Evolutionary conservation across 192 early-diverging fungal species (phyloP).

Genomic region (Coemansia sp.): DNA sequence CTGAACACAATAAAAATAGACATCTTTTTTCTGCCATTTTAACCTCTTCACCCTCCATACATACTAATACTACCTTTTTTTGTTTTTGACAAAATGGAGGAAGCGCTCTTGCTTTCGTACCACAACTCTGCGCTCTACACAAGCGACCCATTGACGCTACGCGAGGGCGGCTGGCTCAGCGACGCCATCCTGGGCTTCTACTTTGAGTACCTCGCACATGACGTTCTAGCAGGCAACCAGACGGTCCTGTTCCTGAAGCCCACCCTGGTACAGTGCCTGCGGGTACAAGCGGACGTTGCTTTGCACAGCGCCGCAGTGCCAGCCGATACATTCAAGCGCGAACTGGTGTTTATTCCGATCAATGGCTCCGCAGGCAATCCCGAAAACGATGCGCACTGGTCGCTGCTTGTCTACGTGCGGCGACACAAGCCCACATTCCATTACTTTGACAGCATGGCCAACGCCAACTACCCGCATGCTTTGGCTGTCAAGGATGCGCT

Average conservation of each 20-base stretch:
- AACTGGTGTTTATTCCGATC: conserved; percentile 36
- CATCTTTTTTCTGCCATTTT: too few relatives aligned
- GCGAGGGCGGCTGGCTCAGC: conserved; percentile 44
- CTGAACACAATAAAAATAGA: too few relatives aligned
- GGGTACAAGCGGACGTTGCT: conserved; percentile 8
- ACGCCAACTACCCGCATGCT: conserved; percentile 35
- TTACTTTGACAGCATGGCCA: conserved; percentile 54
- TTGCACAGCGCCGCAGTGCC: conserved; percentile 23
- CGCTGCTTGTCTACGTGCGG: conserved; percentile 30
- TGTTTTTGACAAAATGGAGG: not conserved
- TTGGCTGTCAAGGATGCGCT: conserved; percentile 16
- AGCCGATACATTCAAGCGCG: conserved; percentile 6
- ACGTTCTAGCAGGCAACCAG: conserved; percentile 29
- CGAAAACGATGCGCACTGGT: conserved; percentile 29
- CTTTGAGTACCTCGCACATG: conserved; percentile 47
- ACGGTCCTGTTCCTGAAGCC: conserved; percentile 45
- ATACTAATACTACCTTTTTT: too few relatives aligned
- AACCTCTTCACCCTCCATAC: not conserved
- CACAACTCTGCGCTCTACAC: conserved; percentile 33
- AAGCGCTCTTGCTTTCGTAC: conserved; percentile 32
- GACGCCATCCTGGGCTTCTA: conserved; percentile 51
- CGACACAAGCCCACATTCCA: conserved; percentile 23
- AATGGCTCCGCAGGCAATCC: conserved; percentile 10
- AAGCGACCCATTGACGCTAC: conserved; percentile 34
- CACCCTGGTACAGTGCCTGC: conserved; percentile 26